These are phyloP conservation scores for Beauveria medogensis DNA, from an alignment of 2,329 filamentous ascomycete species.

Conservation along the genomic window DNA sequence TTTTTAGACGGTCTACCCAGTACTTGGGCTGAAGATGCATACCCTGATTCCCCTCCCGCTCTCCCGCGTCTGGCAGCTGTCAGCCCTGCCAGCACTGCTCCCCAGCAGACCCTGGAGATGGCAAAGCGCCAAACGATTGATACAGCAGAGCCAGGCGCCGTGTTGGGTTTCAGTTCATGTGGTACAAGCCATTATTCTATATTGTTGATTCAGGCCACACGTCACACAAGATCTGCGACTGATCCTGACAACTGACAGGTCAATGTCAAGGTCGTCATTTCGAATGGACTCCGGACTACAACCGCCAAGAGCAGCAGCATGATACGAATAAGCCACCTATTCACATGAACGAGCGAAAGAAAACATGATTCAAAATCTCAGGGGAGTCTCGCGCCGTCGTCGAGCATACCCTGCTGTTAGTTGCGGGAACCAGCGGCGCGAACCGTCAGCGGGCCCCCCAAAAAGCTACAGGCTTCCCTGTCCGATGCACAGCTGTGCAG, in stretches of 20 bases:
- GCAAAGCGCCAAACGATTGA: neutral
- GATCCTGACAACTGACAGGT: neutral
- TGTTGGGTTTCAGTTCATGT: neutral
- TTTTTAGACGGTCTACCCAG: neutral
- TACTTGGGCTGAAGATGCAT: neutral
- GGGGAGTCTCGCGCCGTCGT: slow-evolving; percentile 1
- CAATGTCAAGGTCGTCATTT: neutral
- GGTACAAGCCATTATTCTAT: neutral
- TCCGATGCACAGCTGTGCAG: slow-evolving; percentile 5
- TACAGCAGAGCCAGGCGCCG: neutral
- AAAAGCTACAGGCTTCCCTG: neutral
- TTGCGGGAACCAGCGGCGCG: slow-evolving; percentile 10
- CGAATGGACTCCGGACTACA: no score
- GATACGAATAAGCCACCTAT: no score
- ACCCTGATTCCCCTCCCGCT: neutral
- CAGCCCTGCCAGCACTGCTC: neutral
- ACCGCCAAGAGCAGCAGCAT: no score
- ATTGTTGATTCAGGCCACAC: neutral
- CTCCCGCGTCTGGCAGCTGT: neutral
- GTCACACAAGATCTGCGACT: neutral
- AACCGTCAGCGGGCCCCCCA: slow-evolving; percentile 6
- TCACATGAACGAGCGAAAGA: no score
- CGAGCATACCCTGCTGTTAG: neutral
- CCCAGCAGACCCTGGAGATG: neutral
- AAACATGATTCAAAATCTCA: neutral